phyloP scores from a whole-genome alignment of 306 rosid species.

The Trifolium subterraneum region DNA sequence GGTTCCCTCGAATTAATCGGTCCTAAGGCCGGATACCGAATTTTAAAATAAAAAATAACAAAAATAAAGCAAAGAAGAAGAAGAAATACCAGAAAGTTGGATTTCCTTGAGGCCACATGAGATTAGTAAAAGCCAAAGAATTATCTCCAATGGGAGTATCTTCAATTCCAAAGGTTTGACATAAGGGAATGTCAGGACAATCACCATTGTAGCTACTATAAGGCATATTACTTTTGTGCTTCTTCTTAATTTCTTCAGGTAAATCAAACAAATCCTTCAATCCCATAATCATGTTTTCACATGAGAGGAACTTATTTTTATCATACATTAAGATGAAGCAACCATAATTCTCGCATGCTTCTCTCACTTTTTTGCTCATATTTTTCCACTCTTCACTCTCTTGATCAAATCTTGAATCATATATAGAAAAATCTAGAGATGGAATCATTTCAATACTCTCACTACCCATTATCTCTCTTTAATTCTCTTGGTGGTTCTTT shows the following conservation, averaged over 20 bases:
- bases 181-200: constrained; percentile 44
- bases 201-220: constrained; percentile 52
- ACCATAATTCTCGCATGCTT: constrained; percentile 57
- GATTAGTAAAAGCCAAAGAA: constrained; percentile 53
- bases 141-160: constrained; percentile 13
- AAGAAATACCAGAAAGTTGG: constrained; percentile 49
- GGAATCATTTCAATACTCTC: constrained; percentile 35
- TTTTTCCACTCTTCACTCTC: constrained; percentile 51
- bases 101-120: constrained; percentile 73
- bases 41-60: too few species aligned
- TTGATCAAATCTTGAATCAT: constrained; percentile 4
- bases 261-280: constrained; percentile 56
- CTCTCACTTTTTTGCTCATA: constrained; percentile 52
- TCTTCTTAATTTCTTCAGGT: constrained; percentile 60
- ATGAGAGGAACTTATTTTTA: constrained; percentile 6
- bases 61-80: not conserved
- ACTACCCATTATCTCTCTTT: constrained; percentile 3
- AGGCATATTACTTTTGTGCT: constrained; percentile 47
- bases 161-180: constrained; percentile 64
- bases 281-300: constrained; percentile 45
- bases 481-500: not conserved
- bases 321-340: constrained; percentile 37
- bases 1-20: too few species aligned
- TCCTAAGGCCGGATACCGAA: too few species aligned
- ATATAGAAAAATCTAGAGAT: constrained; percentile 34